These are phyloP conservation scores for Phaeosphaeria sp. DNA, from an alignment of 2,329 filamentous ascomycete species.

Conservation along the genomic window DNA sequence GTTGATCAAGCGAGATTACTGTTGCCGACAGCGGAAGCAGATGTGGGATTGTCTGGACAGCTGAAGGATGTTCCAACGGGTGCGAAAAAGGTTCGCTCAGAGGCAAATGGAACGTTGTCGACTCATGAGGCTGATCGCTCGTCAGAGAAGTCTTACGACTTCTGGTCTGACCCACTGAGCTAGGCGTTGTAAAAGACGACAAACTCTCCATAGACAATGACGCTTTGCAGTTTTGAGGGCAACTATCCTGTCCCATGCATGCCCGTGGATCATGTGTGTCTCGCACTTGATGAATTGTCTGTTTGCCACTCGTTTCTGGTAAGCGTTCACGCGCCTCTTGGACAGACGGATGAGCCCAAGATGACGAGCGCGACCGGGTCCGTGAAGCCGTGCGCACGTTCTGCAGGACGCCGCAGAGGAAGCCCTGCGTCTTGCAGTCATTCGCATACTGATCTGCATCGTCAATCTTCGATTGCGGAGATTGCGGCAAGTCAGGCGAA, in stretches of 20 bases:
- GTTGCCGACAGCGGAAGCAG: conserved; percentile 14
- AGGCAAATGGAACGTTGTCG: conserved; percentile 10
- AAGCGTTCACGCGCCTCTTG: conserved; percentile 11
- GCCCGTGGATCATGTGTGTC: not conserved
- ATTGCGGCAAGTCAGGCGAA: conserved; percentile 5
- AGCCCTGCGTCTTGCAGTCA: conserved; percentile 19
- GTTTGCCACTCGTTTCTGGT: conserved; percentile 9
- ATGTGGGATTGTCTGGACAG: conserved; percentile 10
- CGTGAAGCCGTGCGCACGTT: conserved; percentile 29
- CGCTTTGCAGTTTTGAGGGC: not conserved
- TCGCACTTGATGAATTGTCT: conserved; percentile 2
- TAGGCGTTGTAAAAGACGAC: conserved; percentile 5
- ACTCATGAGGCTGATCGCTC: conserved; percentile 11
- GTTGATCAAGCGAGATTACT: conserved; percentile 20
- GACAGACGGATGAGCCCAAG: conserved; percentile 12
- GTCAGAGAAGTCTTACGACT: conserved; percentile 14
- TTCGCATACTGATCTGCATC: conserved; percentile 11
- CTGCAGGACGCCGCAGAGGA: conserved; percentile 31
- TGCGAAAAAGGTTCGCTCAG: conserved; percentile 5
- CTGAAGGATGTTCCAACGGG: conserved; percentile 5
- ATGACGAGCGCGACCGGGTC: conserved; percentile 24
- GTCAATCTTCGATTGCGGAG: conserved; percentile 8
- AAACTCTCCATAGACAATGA: conserved; percentile 2
- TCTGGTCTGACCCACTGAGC: conserved; percentile 15
- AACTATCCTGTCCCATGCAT: not conserved